Conservation (phyloP, 2,329 filamentous ascomycete species). For the Neonectria coccinea region DNA sequence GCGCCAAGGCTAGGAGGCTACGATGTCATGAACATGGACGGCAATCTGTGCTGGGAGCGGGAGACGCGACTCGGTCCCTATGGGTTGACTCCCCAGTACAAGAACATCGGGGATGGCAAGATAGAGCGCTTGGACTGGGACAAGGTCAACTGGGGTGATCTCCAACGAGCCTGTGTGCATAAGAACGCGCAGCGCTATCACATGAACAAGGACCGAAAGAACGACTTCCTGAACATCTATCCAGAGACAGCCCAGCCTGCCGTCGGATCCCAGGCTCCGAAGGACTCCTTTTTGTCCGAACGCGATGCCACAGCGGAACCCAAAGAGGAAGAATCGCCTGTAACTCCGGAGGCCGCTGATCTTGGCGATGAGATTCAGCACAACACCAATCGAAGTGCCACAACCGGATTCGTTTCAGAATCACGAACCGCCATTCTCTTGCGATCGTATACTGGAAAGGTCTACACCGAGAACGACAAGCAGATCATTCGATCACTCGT, state of each 20-base stretch:
- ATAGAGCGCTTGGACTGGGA: conserved; percentile 67
- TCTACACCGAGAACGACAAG: conserved; percentile 83
- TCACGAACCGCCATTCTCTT: conserved; percentile 79
- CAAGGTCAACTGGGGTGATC: conserved; percentile 74
- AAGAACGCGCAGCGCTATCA: conserved; percentile 75
- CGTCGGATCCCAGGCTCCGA: conserved; percentile 30
- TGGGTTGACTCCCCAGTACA: conserved; percentile 63
- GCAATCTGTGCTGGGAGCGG: conserved; percentile 74
- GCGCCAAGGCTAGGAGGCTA: conserved; percentile 72
- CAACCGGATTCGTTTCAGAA: conserved; percentile 51
- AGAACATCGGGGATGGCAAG: conserved; percentile 55
- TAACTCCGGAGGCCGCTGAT: background rate
- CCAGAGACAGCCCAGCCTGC: conserved; percentile 47
- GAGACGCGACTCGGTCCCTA: conserved; percentile 77
- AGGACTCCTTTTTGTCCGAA: conserved; percentile 26
- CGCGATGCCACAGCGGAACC: conserved; percentile 22
- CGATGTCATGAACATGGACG: conserved; percentile 69
- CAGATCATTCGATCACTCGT: conserved; percentile 83
- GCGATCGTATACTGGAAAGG: conserved; percentile 79
- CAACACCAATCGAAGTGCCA: conserved; percentile 24
- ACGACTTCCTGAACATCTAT: conserved; percentile 59
- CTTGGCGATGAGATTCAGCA: conserved; percentile 10
- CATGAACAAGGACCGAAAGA: conserved; percentile 54
- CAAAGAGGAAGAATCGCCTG: background rate
- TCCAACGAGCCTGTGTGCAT: conserved; percentile 75